These are phyloP conservation scores for Botryobasidium botryosum DNA, from an alignment of 768 basidiomycete species.

Conservation along the genomic window DNA sequence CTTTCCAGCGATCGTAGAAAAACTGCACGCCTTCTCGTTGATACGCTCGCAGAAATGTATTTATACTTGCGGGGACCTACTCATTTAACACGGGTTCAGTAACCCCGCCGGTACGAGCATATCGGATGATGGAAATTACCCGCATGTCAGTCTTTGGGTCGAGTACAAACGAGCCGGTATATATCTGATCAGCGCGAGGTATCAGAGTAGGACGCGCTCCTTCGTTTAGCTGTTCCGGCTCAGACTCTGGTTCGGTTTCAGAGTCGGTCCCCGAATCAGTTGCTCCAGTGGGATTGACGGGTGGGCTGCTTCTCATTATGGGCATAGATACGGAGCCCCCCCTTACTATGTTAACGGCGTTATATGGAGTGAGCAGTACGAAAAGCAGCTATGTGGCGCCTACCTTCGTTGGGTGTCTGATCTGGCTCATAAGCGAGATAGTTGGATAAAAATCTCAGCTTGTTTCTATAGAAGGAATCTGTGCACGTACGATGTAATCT, in stretches of 20 bases:
- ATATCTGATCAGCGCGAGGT: constrained; percentile 9
- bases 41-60: constrained; percentile 77
- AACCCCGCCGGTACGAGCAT: neutral
- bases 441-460: no score
- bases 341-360: no score
- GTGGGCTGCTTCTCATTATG: no score
- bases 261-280: no score
- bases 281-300: no score
- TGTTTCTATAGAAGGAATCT: no score
- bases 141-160: constrained; percentile 10
- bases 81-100: neutral
- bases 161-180: constrained; percentile 12
- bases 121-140: neutral
- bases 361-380: no score
- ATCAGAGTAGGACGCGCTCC: constrained; percentile 12
- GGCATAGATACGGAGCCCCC: no score
- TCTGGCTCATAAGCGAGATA: no score
- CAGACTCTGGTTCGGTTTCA: neutral
- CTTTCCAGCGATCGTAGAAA: constrained; percentile 53
- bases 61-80: constrained; percentile 35
- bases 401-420: no score
- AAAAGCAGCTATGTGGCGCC: no score
- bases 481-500: no score
- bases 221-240: neutral
- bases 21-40: constrained; percentile 78